Evolutionary conservation across 192 early-diverging fungal genomes (phyloP).

Genomic region (Kickxella alabastrina): DNA sequence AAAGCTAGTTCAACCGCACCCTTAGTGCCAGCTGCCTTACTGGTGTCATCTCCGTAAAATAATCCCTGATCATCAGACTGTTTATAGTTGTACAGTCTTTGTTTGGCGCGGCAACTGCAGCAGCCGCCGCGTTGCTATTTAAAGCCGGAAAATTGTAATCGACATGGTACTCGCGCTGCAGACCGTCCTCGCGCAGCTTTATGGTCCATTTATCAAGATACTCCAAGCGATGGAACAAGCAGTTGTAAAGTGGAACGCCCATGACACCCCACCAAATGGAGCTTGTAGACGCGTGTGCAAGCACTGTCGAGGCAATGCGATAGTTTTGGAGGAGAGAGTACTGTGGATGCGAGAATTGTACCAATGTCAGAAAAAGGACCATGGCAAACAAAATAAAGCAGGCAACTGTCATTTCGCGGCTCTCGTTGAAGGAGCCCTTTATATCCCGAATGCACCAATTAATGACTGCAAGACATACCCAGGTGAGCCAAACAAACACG

Average conservation of each 20-base stretch:
- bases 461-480: slow-evolving; percentile 8
- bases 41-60: slow-evolving; percentile 3
- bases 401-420: slow-evolving; percentile 20
- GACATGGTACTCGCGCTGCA: slow-evolving; percentile 19
- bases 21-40: not conserved
- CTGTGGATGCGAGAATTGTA: slow-evolving; percentile 15
- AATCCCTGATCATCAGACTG: slow-evolving; percentile 4
- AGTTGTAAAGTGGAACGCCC: slow-evolving; percentile 16
- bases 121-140: not conserved
- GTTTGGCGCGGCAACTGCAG: not conserved
- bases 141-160: not conserved
- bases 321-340: slow-evolving; percentile 13
- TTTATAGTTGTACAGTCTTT: not conserved
- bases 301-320: slow-evolving; percentile 11
- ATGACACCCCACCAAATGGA: slow-evolving; percentile 27
- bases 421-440: slow-evolving; percentile 45
- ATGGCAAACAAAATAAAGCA: slow-evolving; percentile 17
- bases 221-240: slow-evolving; percentile 22
- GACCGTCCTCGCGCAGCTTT: slow-evolving; percentile 18
- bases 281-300: slow-evolving; percentile 16
- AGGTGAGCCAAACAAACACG: slow-evolving; percentile 16
- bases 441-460: slow-evolving; percentile 30
- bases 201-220: slow-evolving; percentile 18
- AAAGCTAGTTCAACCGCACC: not conserved
- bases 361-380: slow-evolving; percentile 8